Conservation (phyloP, 2,329 filamentous ascomycete genomes). For the Alternaria arbusti region DNA sequence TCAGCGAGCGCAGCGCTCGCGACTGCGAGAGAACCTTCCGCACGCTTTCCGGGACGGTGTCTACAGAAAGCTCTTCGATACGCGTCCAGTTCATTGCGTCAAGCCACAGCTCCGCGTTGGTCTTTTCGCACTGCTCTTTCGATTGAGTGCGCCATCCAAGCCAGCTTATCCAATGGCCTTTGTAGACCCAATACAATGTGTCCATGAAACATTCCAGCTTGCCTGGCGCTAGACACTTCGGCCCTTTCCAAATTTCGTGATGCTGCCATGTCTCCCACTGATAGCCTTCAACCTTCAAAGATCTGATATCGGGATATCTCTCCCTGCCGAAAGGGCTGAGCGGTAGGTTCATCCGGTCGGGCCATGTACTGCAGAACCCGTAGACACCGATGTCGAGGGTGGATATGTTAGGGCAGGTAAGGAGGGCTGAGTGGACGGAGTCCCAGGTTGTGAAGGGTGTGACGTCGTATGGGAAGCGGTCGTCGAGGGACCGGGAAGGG, state of each 20-base stretch:
- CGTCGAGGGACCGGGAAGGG: neutral
- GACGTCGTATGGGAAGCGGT: neutral
- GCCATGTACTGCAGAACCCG: conserved; percentile 5
- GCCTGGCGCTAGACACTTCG: neutral
- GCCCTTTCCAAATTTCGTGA: neutral
- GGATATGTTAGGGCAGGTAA: conserved; percentile 19
- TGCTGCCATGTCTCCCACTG: neutral
- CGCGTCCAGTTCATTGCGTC: conserved; percentile 21
- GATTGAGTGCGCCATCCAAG: neutral
- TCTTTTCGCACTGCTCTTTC: conserved; percentile 9
- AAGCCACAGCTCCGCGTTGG: conserved; percentile 16
- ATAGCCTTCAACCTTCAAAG: conserved; percentile 15
- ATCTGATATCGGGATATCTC: conserved; percentile 13
- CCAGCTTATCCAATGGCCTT: conserved; percentile 3
- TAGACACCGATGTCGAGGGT: conserved; percentile 15
- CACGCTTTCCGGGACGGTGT: neutral
- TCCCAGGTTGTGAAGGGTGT: conserved; percentile 5
- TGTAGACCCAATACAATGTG: neutral
- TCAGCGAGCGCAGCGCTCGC: conserved; percentile 2
- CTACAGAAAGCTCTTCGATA: conserved; percentile 9
- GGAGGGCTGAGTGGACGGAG: conserved; percentile 9
- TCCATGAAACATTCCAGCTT: neutral
- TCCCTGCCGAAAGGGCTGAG: conserved; percentile 15
- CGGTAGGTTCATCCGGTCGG: conserved; percentile 13
- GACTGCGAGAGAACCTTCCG: neutral